Evolutionary conservation across 768 basidiomycete genomes (phyloP), one percentile per base, ranked within the genome.

Genomic region (Kwoniella dendrophila): DNA sequence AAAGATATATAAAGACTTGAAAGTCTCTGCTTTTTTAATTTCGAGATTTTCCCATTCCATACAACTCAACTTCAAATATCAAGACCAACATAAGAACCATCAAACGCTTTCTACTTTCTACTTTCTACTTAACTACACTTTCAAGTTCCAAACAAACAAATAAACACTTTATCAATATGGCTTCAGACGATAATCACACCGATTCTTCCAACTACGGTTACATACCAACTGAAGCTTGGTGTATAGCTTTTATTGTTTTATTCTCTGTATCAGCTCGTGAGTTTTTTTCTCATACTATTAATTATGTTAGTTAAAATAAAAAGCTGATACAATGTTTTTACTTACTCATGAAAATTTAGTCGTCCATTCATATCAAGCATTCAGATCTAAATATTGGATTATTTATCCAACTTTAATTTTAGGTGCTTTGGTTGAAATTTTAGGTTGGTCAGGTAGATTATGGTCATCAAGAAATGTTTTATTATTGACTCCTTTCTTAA

Each of bases 61-160:
- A n/a, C n/a, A n/a, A n/a, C n/a, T n/a, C n/a, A n/a, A n/a, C n/a
- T n/a, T n/a, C n/a, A n/a, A n/a, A n/a, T n/a, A n/a, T n/a, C n/a
- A n/a, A n/a, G n/a, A n/a, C n/a, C n/a, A n/a, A n/a, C n/a, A n/a
- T n/a, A n/a, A n/a, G n/a, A n/a, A n/a, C n/a, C n/a, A n/a, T n/a
- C n/a, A n/a, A n/a, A n/a, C n/a, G n/a, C n/a, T n/a, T n/a, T n/a
- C n/a, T n/a, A n/a, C n/a, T n/a, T n/a, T n/a, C n/a, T n/a, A n/a
- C 34, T 16, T 36, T 36, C 34, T 8, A 7, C 7, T n/a, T 11
- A 45, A 94, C 76, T 90, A 92, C 4, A 36, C 34, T 91, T 91
- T 1, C 90, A 92, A 2, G 86, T 82, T 62, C 88, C 90, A 1
- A 79, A 94, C 8, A 64, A 29, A 1, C 78, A 94, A 11, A 66